These are phyloP conservation scores for Tinospora cordifolia DNA, from an alignment of 164 flowering plant species.

Conservation along the genomic window DNA sequence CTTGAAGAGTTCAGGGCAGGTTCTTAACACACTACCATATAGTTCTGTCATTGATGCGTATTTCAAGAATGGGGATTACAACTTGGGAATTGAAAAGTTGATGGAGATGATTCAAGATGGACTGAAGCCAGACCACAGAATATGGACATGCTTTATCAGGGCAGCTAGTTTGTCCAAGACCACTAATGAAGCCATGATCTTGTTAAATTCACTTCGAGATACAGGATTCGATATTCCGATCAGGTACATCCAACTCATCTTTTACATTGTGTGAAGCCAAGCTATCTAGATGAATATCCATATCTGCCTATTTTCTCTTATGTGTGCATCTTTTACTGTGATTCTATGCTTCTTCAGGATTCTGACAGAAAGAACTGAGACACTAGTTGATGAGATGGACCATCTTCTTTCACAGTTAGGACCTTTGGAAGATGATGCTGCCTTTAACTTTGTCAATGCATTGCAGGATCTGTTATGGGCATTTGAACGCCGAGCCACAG, in stretches of 20 bases:
- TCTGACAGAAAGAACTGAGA: conserved; percentile 52
- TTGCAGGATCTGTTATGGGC: conserved; percentile 89
- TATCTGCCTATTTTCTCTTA: neutral
- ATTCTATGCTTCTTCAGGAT: conserved; percentile 43
- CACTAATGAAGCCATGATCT: conserved; percentile 49
- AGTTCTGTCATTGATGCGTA: conserved; percentile 87
- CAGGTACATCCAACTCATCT: conserved; percentile 35
- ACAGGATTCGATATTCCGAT: conserved; percentile 78
- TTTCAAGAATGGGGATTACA: conserved; percentile 66
- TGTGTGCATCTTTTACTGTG: neutral
- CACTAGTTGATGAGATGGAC: conserved; percentile 59
- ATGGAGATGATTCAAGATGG: conserved; percentile 69
- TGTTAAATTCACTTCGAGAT: conserved; percentile 59
- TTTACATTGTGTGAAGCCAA: neutral
- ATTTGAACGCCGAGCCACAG: conserved; percentile 88
- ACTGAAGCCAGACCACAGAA: conserved; percentile 72
- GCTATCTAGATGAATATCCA: neutral
- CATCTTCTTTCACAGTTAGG: conserved; percentile 43
- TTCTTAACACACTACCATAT: conserved; percentile 58
- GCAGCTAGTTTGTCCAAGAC: conserved; percentile 69
- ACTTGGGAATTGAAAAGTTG: conserved; percentile 63
- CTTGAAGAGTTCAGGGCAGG: conserved; percentile 39
- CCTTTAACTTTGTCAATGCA: conserved; percentile 88
- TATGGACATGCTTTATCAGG: conserved; percentile 93
- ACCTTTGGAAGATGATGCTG: conserved; percentile 70